Evolutionary conservation across 148 eudicot species (phyloP), one percentile per base, ranked within the genome.

Genomic region (Dysphania ambrosioides): DNA sequence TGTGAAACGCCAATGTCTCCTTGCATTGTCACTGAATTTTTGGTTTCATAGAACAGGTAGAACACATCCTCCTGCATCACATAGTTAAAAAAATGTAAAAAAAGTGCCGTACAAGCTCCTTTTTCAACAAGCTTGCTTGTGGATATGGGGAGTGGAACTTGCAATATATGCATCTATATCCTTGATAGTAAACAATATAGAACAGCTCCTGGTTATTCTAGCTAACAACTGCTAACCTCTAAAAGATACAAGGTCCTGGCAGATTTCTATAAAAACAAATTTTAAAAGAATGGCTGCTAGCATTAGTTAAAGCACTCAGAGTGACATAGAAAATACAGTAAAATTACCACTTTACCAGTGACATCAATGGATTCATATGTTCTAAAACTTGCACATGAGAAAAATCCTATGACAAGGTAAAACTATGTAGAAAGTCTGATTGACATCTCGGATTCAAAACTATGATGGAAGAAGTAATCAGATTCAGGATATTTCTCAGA

Each of bases 1-100:
- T 82, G 85, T 32, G 97, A 87, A 74, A 95, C 99, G 60, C 92
- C 99, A 73, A 95, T 95, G 81, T 95, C 99, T 64, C 99, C 99
- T 82, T 92, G 96, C 94, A 86, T 86, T 38, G 96, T 92, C 23
- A 92, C 74, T 38, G 99, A 77, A 81, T 92, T 95, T 74, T 95
- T 95, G 23, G 90, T 86, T 88, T 95, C 97, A 64, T 83, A 95
- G 72, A 95, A 95, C 44, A 92, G 60, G 83, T 88, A 95, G 35
- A 90, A 84, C 63, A 70, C 72, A 55, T 92, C 92, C 29, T 81
- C 94, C 99, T 95, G 88, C 61, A 87, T 63, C 38, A 71, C 18
- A 69, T n/a, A 59, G 66, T 31, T 51, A 47, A 0, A 26, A 24
- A 55, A 53, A 24, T 70, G 61, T 18, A 13, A 21, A 55, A 27